These are phyloP conservation scores for Starmerella floricola DNA, from an alignment of 805 yeast genomes.

Conservation along the genomic window DNA sequence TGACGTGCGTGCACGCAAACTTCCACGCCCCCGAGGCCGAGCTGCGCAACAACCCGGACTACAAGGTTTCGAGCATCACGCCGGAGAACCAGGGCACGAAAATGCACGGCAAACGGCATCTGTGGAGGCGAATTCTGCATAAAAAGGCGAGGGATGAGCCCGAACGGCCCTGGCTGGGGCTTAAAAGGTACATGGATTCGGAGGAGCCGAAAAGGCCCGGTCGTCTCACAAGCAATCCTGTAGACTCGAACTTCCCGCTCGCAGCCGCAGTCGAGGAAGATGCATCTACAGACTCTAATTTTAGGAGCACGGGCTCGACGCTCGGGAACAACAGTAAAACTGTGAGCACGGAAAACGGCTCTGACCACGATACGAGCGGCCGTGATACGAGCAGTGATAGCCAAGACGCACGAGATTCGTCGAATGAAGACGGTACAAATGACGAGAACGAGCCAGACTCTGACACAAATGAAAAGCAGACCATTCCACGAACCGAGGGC, in stretches of 20 bases:
- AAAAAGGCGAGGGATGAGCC: not conserved
- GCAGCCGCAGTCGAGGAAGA: too few relatives aligned
- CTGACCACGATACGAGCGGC: not conserved
- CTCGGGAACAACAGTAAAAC: not conserved
- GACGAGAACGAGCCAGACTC: not conserved
- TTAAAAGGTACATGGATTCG: constrained; percentile 49
- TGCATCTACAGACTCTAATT: too few relatives aligned
- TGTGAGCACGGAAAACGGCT: not conserved
- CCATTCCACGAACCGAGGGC: constrained; percentile 18
- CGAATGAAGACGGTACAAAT: too few relatives aligned
- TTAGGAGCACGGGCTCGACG: too few relatives aligned
- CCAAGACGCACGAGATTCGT: too few relatives aligned
- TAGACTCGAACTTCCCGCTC: too few relatives aligned
- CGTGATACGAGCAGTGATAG: too few relatives aligned
- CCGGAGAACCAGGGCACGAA: not conserved
- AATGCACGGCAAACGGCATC: not conserved
- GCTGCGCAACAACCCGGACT: constrained; percentile 61
- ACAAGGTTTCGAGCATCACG: constrained; percentile 21
- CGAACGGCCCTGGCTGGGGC: constrained; percentile 57
- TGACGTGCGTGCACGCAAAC: constrained; percentile 35
- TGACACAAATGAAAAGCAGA: not conserved
- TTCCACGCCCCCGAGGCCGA: constrained; percentile 45
- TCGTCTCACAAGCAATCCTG: too few relatives aligned
- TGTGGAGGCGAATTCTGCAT: constrained; percentile 3
- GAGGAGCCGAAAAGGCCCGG: not conserved